Evolutionary conservation across 2,329 filamentous ascomycete species (phyloP), one percentile per base, ranked within the genome.

Genomic region (Fusarium decemcellulare): DNA sequence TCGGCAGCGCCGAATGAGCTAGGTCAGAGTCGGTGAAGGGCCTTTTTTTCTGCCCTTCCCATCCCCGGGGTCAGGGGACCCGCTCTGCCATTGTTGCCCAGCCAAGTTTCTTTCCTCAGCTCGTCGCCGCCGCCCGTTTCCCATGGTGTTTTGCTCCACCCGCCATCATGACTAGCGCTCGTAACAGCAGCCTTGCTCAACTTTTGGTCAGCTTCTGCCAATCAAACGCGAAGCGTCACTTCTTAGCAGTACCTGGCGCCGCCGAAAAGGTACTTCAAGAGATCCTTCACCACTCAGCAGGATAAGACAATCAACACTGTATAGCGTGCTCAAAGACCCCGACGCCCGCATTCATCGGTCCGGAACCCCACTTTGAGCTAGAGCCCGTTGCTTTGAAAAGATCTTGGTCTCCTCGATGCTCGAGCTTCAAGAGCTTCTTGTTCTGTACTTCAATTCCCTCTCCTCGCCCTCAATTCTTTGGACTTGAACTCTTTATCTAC

Each of bases 111-210:
- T 48, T 48, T 48, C 39, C 54, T 34, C 29, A 39, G 44, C 40
- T 67, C 39, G 61, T 46, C 58, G 58, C 34, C 47, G 54, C 34
- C 56, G 47, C 61, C 46, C 23, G 36, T 63, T 46, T 70, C 23
- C 23, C 23, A 23, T 64, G 56, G 65, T 65, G 50, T 59, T 67
- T 61, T 61, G 54, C 62, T 70, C 67, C 67, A 70, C 67, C 54
- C 67, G 63, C 63, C 67, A 70, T 53, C 46, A 53, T 59, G 47
- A 59, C 48, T 59, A 59, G 43, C 29, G 36, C 36, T 36, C 39
- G 55, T 46, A 59, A 37, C 42, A 59, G 23, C 57, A 53, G 67
- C 63, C 63, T 69, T 70, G 62, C 34, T 67, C 8, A 29, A 29
- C 30, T 23, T 23, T 18, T 16, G 53, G 36, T 40, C 40, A 27